These are phyloP conservation scores for Trametes villosa DNA, from an alignment of 768 basidiomycete species.

Conservation along the genomic window DNA sequence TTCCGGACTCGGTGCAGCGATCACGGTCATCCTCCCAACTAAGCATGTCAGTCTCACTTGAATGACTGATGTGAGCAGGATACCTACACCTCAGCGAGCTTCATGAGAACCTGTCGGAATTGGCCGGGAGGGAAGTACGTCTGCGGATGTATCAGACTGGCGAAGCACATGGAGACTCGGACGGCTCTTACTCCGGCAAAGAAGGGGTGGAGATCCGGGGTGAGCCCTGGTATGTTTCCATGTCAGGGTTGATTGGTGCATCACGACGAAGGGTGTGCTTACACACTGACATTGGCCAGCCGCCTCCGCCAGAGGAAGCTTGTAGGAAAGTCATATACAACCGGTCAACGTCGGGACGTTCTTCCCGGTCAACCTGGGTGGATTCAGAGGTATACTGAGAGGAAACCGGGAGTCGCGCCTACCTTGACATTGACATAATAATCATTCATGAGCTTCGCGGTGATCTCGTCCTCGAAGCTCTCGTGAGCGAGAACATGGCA, in stretches of 20 bases:
- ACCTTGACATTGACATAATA: slow-evolving; percentile 43
- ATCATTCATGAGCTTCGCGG: slow-evolving; percentile 45
- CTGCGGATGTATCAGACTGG: background rate
- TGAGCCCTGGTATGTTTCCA: slow-evolving; percentile 24
- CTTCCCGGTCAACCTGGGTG: slow-evolving; percentile 43
- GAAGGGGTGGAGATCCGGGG: slow-evolving; percentile 33
- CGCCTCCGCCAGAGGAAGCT: slow-evolving; percentile 36
- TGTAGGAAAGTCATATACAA: slow-evolving; percentile 49
- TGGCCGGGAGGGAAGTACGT: slow-evolving; percentile 31
- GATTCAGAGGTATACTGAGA: background rate
- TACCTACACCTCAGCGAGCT: slow-evolving; percentile 28
- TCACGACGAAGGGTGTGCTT: too few species aligned
- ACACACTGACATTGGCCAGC: slow-evolving; percentile 42
- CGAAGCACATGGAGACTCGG: background rate
- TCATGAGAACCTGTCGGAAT: slow-evolving; percentile 28
- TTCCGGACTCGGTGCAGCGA: slow-evolving; percentile 22
- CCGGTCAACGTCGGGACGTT: slow-evolving; percentile 47
- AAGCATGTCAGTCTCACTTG: background rate
- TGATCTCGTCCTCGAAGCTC: slow-evolving; percentile 43
- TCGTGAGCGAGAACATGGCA: slow-evolving; percentile 38
- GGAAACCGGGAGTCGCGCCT: background rate
- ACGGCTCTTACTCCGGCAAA: slow-evolving; percentile 28
- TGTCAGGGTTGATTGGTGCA: too few species aligned
- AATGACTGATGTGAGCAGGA: background rate
- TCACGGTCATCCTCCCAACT: slow-evolving; percentile 30